Conservation (phyloP, 2,329 filamentous ascomycete genomes). For the Colletotrichum liriopes region DNA sequence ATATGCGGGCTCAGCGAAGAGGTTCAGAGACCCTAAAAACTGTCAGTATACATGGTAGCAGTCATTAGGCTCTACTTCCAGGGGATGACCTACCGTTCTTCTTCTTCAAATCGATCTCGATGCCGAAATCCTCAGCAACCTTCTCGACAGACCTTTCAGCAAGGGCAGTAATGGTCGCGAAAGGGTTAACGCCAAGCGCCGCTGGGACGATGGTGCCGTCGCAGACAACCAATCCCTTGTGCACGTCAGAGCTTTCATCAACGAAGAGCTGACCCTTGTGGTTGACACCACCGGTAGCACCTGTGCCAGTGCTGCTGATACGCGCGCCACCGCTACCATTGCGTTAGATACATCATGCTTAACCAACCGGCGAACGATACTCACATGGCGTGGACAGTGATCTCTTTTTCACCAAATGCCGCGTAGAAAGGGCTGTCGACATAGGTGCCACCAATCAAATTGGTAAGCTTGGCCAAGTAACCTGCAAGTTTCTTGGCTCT, state of each 20-base stretch:
- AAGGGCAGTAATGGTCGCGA: constrained; percentile 79
- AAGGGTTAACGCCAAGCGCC: constrained; percentile 76
- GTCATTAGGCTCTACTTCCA: accelerated
- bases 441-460: constrained; percentile 72
- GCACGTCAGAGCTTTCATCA: constrained; percentile 64
- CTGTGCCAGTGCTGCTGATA: constrained; percentile 73
- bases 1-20: constrained; percentile 66
- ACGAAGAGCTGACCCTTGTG: constrained; percentile 73
- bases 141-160: constrained; percentile 74
- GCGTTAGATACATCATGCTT: neutral
- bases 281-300: constrained; percentile 71
- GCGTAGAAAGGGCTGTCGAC: constrained; percentile 72
- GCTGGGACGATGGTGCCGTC: constrained; percentile 75
- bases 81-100: constrained; percentile 50
- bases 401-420: constrained; percentile 68
- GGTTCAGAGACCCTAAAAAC: constrained; percentile 59
- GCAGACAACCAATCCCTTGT: constrained; percentile 73
- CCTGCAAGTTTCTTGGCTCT: constrained; percentile 69
- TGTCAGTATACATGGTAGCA: neutral
- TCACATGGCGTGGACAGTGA: constrained; percentile 77
- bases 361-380: neutral
- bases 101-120: constrained; percentile 62
- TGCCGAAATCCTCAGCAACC: constrained; percentile 57
- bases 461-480: constrained; percentile 68
- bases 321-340: constrained; percentile 67